A percentile compares a stretch with the other conserved stretches of the same genome.
Evolutionary conservation across 129 eudicot species (phyloP).

Genomic region (Logfia minima): DNA sequence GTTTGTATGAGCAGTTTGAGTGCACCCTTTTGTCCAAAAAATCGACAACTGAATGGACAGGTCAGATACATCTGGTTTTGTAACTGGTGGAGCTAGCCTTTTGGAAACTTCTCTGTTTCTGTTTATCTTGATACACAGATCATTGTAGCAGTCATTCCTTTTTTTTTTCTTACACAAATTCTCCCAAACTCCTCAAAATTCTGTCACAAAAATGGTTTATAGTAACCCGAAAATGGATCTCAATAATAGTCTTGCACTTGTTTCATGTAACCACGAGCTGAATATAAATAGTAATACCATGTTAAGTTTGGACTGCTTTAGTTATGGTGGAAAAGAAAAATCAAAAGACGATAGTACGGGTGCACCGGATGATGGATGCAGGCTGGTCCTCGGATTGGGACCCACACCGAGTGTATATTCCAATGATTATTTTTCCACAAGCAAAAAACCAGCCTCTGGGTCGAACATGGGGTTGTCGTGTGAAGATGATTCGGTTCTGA

Average conservation of each 20-base stretch:
- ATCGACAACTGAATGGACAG: slow-evolving; percentile 66
- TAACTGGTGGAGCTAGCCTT: slow-evolving; percentile 79
- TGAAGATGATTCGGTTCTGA: slow-evolving; percentile 60
- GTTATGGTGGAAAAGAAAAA: slow-evolving; percentile 58
- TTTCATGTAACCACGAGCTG: slow-evolving; percentile 47
- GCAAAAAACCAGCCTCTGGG: slow-evolving; percentile 35
- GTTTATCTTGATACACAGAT: slow-evolving; percentile 51
- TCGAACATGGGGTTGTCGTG: slow-evolving; percentile 39
- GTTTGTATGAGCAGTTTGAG: slow-evolving; percentile 17
- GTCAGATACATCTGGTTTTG: slow-evolving; percentile 87
- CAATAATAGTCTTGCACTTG: slow-evolving; percentile 41
- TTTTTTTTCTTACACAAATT: neutral
- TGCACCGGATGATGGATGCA: slow-evolving; percentile 77
- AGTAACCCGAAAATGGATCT: slow-evolving; percentile 52
- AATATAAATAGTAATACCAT: slow-evolving; percentile 53
- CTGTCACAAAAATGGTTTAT: slow-evolving; percentile 30
- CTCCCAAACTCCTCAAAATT: slow-evolving; percentile 11
- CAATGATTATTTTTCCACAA: slow-evolving; percentile 38
- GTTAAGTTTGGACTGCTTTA: slow-evolving; percentile 79
- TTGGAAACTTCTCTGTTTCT: slow-evolving; percentile 33
- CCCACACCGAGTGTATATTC: slow-evolving; percentile 67
- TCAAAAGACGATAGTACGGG: slow-evolving; percentile 22
- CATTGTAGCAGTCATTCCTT: slow-evolving; percentile 14
- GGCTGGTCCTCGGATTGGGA: slow-evolving; percentile 89
- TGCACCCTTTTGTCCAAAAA: neutral